phyloP scores from a whole-genome alignment of 306 rosid species.

The Dryas drummondii region DNA sequence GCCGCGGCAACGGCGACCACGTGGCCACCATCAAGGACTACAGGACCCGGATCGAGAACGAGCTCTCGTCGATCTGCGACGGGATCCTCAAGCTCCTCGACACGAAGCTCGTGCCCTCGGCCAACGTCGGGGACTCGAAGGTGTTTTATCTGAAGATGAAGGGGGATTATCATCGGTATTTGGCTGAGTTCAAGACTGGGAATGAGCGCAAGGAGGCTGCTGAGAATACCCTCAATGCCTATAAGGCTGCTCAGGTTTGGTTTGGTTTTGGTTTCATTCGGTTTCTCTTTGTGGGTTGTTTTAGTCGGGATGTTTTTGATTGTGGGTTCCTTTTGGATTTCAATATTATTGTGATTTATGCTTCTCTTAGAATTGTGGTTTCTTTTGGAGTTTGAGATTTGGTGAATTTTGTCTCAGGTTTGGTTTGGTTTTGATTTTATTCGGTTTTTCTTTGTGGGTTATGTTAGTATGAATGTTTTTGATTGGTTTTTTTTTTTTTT shows the following conservation, averaged over 20 bases:
- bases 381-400: too few relatives aligned
- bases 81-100: constrained; percentile 34
- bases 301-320: too few relatives aligned
- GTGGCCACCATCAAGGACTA: constrained; percentile 31
- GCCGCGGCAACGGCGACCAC: constrained; percentile 35
- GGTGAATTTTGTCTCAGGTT: constrained; percentile 23
- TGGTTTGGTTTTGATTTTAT: background rate
- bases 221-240: constrained; percentile 39
- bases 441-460: background rate
- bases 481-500: too few relatives aligned
- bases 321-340: too few relatives aligned
- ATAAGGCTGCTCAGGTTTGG: constrained; percentile 38
- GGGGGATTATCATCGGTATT: constrained; percentile 40
- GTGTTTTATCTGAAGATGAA: constrained; percentile 45
- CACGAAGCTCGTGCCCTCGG: constrained; percentile 32
- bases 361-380: too few relatives aligned
- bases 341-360: too few relatives aligned
- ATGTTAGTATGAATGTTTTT: too few relatives aligned
- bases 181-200: constrained; percentile 40
- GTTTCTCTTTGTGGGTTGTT: background rate
- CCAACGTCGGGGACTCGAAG: constrained; percentile 37
- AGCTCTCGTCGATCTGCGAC: constrained; percentile 36
- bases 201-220: constrained; percentile 38
- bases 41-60: constrained; percentile 35
- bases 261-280: background rate